Base-by-base conservation (phyloP, 805 yeast genomes). In the Candida arabinofermentans region DNA sequence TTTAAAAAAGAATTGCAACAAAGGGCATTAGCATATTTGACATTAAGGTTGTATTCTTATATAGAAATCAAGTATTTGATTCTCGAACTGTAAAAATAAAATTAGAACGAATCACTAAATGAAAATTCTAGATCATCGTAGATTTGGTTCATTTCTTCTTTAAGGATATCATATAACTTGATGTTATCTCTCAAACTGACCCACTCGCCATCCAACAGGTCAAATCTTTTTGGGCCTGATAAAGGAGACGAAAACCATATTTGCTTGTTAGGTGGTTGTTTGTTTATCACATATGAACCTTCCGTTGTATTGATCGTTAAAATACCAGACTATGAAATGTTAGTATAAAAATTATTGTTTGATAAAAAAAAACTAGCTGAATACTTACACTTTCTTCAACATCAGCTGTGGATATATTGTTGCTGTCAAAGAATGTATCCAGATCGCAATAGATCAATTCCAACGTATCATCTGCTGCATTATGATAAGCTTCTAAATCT, bases 181-280 rank as follows among this genome's bases (percentile, higher is more conserved):
- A 67, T 51, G 7, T 72, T 66, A 49, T 90, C 96, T 49, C 98
- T 74, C 42, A 84, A 60, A 10, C 90, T 83, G 10, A 80, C 65
- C 99, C 99, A 93, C 42, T 71, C 67, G 3, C 85, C 86, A 32
- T 77, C 73, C 33, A 84, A 71, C 47, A 75, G 77, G 60, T 93
- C 98, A 55, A 79, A 85, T 50, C 85, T 66, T 57, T 89, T 88
- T 5, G 99, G 99, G 0, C 99, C 99, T 7, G 95, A 84, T 3
- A 88, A 58, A 0, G 99, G 99, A 34, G 96, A 85, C 44, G 95
- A 79, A 40, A 91, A 72, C 99, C 99, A 93, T 24, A 93, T 83
- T 62, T 93, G 99, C 64, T 86, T 84, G 65, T 89, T 93, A 3
- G 99, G 97, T 1, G 99, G 99, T 65, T 93, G 98, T 58, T 89